Percentiles rank a stretch among this genome's conserved stretches.
Conservation (phyloP, 495 filamentous ascomycete species). For the Annulohypoxylon maeteangense region DNA sequence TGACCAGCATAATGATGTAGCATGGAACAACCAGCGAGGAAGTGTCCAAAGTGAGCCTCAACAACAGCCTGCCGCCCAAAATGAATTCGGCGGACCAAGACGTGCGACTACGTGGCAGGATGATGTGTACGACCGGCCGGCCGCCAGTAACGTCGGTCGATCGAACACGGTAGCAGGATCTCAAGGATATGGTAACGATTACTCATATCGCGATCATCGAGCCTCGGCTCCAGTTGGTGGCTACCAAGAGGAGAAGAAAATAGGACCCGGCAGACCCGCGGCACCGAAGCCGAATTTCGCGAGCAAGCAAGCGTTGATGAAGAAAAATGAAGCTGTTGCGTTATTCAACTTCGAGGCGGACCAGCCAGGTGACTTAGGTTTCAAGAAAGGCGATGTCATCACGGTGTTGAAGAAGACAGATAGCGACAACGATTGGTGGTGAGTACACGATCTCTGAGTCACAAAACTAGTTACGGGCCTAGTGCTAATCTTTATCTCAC, state of each 20-base stretch:
- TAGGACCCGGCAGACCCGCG: constrained; percentile 72
- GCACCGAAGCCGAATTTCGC: constrained; percentile 88
- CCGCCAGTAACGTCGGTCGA: constrained; percentile 59
- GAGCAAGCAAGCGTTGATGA: constrained; percentile 70
- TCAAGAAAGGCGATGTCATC: constrained; percentile 97
- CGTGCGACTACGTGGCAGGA: constrained; percentile 88
- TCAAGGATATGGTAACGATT: constrained; percentile 61
- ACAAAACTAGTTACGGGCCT: constrained; percentile 15
- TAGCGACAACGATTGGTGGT: constrained; percentile 91
- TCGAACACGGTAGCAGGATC: constrained; percentile 53
- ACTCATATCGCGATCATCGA: constrained; percentile 69
- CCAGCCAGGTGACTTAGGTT: constrained; percentile 90
- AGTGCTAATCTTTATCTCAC: constrained; percentile 40
- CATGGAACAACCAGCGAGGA: constrained; percentile 88
- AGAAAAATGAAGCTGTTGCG: constrained; percentile 86
- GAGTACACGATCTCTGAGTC: constrained; percentile 43
- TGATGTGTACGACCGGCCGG: constrained; percentile 81
- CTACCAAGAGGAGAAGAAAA: constrained; percentile 51
- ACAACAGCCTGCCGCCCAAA: constrained; percentile 58
- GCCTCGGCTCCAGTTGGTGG: constrained; percentile 51
- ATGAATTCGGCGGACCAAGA: constrained; percentile 73
- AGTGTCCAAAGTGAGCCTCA: constrained; percentile 80
- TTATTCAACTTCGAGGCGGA: constrained; percentile 94
- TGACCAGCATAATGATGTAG: constrained; percentile 84
- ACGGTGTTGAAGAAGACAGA: constrained; percentile 98